Evolutionary conservation across 2,329 filamentous ascomycete genomes (phyloP), one percentile per base, ranked within the genome.

Genomic region (Dactylellina cionopaga): DNA sequence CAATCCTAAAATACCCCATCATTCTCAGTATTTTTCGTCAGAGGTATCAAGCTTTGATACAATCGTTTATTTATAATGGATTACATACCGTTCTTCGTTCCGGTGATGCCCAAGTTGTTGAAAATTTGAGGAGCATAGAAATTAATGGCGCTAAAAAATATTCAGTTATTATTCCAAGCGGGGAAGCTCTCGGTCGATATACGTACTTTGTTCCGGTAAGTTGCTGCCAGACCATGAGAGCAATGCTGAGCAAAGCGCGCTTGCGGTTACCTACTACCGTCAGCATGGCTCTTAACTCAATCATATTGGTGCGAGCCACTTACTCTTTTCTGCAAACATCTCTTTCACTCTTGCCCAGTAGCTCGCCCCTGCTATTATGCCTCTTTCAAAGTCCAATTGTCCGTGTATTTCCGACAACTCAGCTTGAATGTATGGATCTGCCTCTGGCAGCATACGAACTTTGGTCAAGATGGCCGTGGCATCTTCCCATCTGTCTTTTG

Each of bases 101-200:
- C 82, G 22, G 78, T 79, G 75, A 92, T 83, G 15, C 89, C 89
- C 1, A 91, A 82, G 75, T 86, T 84, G 44, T 81, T 81, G 81
- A 92, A 92, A 76, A 92, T 91, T 62, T 86, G 84, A 0, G 89
- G 89, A 0, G 88, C 87, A 75, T 91, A 90, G 81, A 90, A 90
- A 79, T 89, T 87, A 4, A 89, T 84, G 0, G 85, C 85, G 66
- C 87, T 87, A 46, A 86, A 15, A 19, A 19, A 24, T 10, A 24
- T 2, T 37, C 80, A 27, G 82, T 82, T 0, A 82, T 84, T 81
- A 84, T 77, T 83, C 84, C 35, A 84, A 79, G 3, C 6, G 31
- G 44, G 1, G 5, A 4, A 22, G 6, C 19, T 29, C 5, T 51
- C 65, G 65, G n/a, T 74, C 68, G 11, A 39, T 19, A 17, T n/a